A percentile compares a stretch with the other conserved stretches of the same genome.
Conservation (phyloP, 192 early-diverging fungal species). For the Glomus cerebriforme region DNA sequence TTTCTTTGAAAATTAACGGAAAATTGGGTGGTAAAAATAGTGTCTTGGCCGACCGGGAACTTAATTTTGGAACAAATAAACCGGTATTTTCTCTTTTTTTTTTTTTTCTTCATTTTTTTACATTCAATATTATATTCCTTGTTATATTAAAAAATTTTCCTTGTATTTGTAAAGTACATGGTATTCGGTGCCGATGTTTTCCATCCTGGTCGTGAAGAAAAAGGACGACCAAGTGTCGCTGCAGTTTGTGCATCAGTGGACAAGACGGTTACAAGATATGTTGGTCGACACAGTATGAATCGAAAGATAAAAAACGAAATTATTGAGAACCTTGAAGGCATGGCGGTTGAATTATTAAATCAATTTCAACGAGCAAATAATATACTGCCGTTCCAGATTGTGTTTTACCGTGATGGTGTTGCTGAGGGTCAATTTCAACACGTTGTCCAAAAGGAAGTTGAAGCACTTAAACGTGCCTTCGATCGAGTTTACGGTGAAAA, state of each 20-base stretch:
- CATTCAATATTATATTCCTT: slow-evolving; percentile 18
- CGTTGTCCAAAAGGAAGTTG: slow-evolving; percentile 16
- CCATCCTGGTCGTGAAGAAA: slow-evolving; percentile 72
- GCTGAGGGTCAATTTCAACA: slow-evolving; percentile 68
- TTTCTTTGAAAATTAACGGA: slow-evolving; percentile 88
- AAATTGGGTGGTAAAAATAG: slow-evolving; percentile 82
- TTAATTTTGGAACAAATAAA: slow-evolving; percentile 49
- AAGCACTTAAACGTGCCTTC: slow-evolving; percentile 40
- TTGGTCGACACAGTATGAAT: slow-evolving; percentile 58
- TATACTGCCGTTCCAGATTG: slow-evolving; percentile 68
- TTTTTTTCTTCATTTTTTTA: slow-evolving; percentile 54
- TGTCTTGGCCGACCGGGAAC: slow-evolving; percentile 43
- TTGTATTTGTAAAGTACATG: slow-evolving; percentile 56
- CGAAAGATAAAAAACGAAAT: slow-evolving; percentile 61
- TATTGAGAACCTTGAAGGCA: slow-evolving; percentile 58
- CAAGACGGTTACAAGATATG: slow-evolving; percentile 54
- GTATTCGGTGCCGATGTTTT: slow-evolving; percentile 92
- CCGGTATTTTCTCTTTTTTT: slow-evolving; percentile 56
- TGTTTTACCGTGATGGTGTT: slow-evolving; percentile 88
- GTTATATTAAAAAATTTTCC: no score
- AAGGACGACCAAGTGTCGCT: slow-evolving; percentile 23
- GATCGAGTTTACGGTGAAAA: slow-evolving; percentile 70
- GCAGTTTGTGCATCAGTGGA: slow-evolving; percentile 53
- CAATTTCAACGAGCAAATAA: slow-evolving; percentile 61
- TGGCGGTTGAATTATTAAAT: slow-evolving; percentile 66